Base-by-base conservation (phyloP, 768 basidiomycete species). In the Cystofilobasidium macerans region DNA sequence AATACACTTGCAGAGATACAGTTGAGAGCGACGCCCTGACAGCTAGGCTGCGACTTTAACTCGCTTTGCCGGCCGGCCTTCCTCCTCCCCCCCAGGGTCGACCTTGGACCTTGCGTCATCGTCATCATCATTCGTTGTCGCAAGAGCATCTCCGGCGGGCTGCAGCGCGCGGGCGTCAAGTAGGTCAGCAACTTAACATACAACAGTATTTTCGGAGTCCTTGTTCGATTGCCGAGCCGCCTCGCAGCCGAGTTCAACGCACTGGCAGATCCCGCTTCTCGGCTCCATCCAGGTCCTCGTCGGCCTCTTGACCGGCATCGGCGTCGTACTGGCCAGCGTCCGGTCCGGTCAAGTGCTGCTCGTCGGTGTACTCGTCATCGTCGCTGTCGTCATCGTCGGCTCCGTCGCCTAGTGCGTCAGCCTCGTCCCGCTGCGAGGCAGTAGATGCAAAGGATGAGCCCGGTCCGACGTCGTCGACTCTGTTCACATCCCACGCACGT, bases 281-380 rank as follows among this genome's bases (percentile, higher is more conserved):
- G 30, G 16, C 51, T 5, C 51, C 51, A 16, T 54, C 51, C 28
- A 54, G 51, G 7, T 54, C 51, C 8, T 54, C 51, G 9, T 54
- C 26, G 18, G 5, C 51, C 18, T 54, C 51, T 20, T 54, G 51
- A 2, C 51, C 51, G 1, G 51, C 51, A 7, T n/a, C 51, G 3
- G 5, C 26, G 51, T 54, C 51, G 51, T 54, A 54, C 51, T 28
- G 26, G 11, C 51, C 51, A 2, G 51, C 51, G 13, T 54, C 51
- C 3, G 51, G 51, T 2, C 51, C 51, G 6, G 26, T 54, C 28
- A 28, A 14, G 18, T 6, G 2, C 18, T 22, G 51, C 51, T 54
- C 51, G 28, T 54, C 51, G 28, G 51, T 54, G 51, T 54, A 54
- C 51, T 54, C 51, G 30, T 54, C 51, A 18, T 54, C 51, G 51